phyloP scores from a whole-genome alignment of 768 basidiomycete genomes.

The Naganishia randhawae region DNA sequence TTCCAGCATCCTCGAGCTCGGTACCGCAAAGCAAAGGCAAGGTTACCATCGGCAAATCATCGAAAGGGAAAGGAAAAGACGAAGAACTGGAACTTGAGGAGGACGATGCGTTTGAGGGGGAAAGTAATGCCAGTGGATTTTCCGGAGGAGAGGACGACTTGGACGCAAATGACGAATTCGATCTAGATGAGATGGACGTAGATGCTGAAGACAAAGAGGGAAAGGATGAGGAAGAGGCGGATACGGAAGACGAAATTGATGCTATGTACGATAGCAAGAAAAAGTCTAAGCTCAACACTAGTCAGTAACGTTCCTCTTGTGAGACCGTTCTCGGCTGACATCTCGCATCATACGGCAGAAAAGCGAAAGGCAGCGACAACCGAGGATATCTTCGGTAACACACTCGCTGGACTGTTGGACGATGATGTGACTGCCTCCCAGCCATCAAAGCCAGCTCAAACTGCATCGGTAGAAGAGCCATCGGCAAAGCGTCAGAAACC shows the following conservation, averaged over 20 bases:
- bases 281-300: slow-evolving; percentile 41
- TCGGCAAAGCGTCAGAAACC: slow-evolving; percentile 24
- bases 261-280: slow-evolving; percentile 37
- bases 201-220: slow-evolving; percentile 30
- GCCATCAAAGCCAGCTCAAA: slow-evolving; percentile 23
- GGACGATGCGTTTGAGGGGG: slow-evolving; percentile 1
- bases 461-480: slow-evolving; percentile 24
- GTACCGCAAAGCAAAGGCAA: slow-evolving; percentile 14
- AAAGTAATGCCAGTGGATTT: slow-evolving; percentile 27
- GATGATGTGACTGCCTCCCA: slow-evolving; percentile 27
- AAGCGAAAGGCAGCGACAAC: slow-evolving; percentile 48
- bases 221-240: slow-evolving; percentile 28
- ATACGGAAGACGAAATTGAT: slow-evolving; percentile 49
- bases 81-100: slow-evolving; percentile 14
- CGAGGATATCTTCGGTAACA: slow-evolving; percentile 47
- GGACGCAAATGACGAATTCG: slow-evolving; percentile 30
- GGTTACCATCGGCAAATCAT: slow-evolving; percentile 11
- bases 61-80: slow-evolving; percentile 16
- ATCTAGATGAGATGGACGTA: slow-evolving; percentile 30
- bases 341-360: slow-evolving; percentile 33
- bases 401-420: slow-evolving; percentile 47
- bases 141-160: slow-evolving; percentile 25
- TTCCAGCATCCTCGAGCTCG: slow-evolving; percentile 5
- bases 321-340: background rate
- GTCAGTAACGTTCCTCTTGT: slow-evolving; percentile 34